These are phyloP conservation scores for Cercospora berteroae DNA, from an alignment of 2,329 filamentous ascomycete genomes.

Conservation along the genomic window DNA sequence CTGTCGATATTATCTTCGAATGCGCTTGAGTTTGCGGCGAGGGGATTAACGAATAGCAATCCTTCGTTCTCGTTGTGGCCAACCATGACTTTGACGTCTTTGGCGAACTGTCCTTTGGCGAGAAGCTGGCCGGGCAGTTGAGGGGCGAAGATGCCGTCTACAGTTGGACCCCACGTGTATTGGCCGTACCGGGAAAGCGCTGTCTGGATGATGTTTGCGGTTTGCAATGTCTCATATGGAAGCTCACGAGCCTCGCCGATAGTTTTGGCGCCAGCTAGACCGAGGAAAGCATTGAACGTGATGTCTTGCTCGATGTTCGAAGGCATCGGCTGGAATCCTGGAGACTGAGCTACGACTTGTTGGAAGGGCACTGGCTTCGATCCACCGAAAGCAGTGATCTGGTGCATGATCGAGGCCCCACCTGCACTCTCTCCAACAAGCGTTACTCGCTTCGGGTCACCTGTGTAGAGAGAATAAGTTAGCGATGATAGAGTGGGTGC, in stretches of 20 bases:
- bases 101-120: conserved; percentile 46
- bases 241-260: conserved; percentile 47
- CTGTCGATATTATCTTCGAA: conserved; percentile 38
- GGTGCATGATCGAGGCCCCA: conserved; percentile 55
- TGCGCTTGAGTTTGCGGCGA: conserved; percentile 37
- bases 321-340: conserved; percentile 43
- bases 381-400: conserved; percentile 53
- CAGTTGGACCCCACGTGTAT: conserved; percentile 47
- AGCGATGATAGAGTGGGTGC: neutral
- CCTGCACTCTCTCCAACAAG: conserved; percentile 55
- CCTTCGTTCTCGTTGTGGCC: conserved; percentile 49
- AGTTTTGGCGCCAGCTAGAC: conserved; percentile 43
- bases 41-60: conserved; percentile 44
- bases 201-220: conserved; percentile 46
- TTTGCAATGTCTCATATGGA: conserved; percentile 42
- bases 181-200: conserved; percentile 43
- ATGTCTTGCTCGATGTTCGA: conserved; percentile 42
- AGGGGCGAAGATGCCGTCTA: conserved; percentile 52
- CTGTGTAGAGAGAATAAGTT: conserved; percentile 38
- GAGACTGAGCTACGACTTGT: conserved; percentile 49
- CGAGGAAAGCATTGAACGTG: conserved; percentile 43
- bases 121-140: conserved; percentile 48
- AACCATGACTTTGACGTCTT: conserved; percentile 46
- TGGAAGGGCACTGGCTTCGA: conserved; percentile 46
- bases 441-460: conserved; percentile 42